Evolutionary conservation across 73 alveolate species (phyloP).

Genomic region (Paraurostyla sp.): DNA sequence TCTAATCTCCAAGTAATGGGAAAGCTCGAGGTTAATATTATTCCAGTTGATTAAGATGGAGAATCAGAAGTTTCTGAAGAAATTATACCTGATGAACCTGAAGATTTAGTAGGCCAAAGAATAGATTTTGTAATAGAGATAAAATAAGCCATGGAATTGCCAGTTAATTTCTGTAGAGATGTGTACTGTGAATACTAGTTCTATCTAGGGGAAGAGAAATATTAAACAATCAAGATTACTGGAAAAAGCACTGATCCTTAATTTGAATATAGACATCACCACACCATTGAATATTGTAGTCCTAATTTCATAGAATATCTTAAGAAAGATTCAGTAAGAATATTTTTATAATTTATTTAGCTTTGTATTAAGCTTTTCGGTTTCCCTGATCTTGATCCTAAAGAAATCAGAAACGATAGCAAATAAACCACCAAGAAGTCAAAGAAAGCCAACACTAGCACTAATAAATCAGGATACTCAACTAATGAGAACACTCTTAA

Average conservation of each 20-base stretch:
- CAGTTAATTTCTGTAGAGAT: slow-evolving; percentile 83
- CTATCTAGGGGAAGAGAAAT: slow-evolving; percentile 74
- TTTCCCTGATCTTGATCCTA: slow-evolving; percentile 50
- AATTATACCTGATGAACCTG: slow-evolving; percentile 72
- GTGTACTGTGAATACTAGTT: slow-evolving; percentile 82
- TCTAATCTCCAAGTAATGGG: slow-evolving; percentile 78
- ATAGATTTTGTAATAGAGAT: slow-evolving; percentile 65
- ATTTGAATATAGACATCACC: slow-evolving; percentile 81
- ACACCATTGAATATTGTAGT: slow-evolving; percentile 69
- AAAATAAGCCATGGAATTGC: slow-evolving; percentile 69
- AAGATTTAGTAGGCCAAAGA: slow-evolving; percentile 67
- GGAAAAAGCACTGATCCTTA: slow-evolving; percentile 77
- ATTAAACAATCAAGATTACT: slow-evolving; percentile 51
- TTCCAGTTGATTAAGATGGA: slow-evolving; percentile 88
- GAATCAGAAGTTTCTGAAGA: slow-evolving; percentile 81
- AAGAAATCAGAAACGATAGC: slow-evolving; percentile 31
- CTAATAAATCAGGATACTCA: neutral
- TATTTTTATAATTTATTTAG: neutral
- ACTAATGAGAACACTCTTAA: neutral
- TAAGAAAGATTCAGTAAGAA: slow-evolving; percentile 76
- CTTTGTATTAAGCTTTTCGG: slow-evolving; percentile 45
- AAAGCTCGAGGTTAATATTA: slow-evolving; percentile 76
- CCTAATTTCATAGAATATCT: slow-evolving; percentile 71
- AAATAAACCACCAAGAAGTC: neutral
- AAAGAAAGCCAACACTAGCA: slow-evolving; percentile 1